These are phyloP conservation scores for Boletus rex-veris DNA, from an alignment of 768 basidiomycete genomes.

Conservation along the genomic window DNA sequence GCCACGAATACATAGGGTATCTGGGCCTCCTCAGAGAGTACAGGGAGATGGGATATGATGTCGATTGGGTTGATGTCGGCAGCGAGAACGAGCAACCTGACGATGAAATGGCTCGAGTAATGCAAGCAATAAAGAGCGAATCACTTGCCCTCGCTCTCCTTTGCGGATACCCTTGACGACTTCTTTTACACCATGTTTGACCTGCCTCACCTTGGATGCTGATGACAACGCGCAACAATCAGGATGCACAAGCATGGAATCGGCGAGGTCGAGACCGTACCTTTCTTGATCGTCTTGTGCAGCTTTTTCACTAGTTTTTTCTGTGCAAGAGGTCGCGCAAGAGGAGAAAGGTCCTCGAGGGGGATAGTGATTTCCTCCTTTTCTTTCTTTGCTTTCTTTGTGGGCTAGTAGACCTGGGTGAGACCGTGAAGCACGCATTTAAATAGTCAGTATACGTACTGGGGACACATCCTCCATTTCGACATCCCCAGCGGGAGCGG, in stretches of 20 bases:
- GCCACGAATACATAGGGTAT: constrained; percentile 88
- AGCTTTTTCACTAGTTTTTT: constrained; percentile 93
- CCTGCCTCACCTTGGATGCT: constrained; percentile 94
- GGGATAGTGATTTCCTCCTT: constrained; percentile 62
- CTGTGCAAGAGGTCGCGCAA: constrained; percentile 89
- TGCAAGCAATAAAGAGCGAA: background rate
- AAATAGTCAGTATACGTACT: constrained; percentile 20
- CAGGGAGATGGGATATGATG: constrained; percentile 94
- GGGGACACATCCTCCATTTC: constrained; percentile 40
- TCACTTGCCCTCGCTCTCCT: constrained; percentile 87
- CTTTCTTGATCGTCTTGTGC: constrained; percentile 93
- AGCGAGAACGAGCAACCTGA: constrained; percentile 84
- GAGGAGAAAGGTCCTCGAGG: constrained; percentile 83
- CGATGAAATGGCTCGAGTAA: constrained; percentile 3
- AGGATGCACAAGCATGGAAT: background rate
- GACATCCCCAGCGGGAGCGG: constrained; percentile 40
- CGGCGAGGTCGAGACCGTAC: constrained; percentile 33
- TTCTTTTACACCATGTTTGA: constrained; percentile 98
- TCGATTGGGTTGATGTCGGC: constrained; percentile 98
- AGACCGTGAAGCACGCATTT: constrained; percentile 30
- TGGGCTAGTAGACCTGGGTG: constrained; percentile 27
- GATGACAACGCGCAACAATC: background rate
- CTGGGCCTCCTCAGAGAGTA: constrained; percentile 89
- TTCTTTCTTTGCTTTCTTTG: constrained; percentile 63
- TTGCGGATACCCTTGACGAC: constrained; percentile 97